phyloP scores from a whole-genome alignment of 2,329 filamentous ascomycete species.

The Elsinoe australis region DNA sequence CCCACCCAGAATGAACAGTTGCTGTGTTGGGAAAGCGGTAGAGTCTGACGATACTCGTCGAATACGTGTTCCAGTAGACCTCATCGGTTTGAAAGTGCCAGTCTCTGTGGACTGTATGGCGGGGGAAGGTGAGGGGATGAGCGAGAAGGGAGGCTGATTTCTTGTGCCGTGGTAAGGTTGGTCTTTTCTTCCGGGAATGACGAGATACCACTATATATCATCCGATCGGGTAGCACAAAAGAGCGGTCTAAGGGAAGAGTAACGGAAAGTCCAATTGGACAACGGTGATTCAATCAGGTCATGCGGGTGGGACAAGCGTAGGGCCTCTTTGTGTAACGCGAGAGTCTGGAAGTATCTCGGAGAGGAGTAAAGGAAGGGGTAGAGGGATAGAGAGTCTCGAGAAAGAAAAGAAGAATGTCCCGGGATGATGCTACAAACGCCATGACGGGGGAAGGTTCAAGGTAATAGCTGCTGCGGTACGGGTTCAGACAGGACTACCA shows the following conservation, averaged over 20 bases:
- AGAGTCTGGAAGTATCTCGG: background rate
- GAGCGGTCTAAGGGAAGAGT: conserved; percentile 4
- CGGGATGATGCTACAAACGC: conserved; percentile 11
- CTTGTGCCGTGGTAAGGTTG: conserved; percentile 7
- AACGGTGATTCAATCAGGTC: background rate
- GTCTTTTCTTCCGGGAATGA: conserved; percentile 2
- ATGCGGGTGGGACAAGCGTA: conserved; percentile 2
- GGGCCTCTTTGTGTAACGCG: conserved; percentile 2
- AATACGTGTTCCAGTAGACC: background rate
- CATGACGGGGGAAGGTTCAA: conserved; percentile 4
- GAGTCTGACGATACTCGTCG: conserved; percentile 21
- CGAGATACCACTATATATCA: conserved; percentile 6
- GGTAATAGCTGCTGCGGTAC: conserved; percentile 10
- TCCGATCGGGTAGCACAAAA: conserved; percentile 10
- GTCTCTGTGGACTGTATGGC: background rate
- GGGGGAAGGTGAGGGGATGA: background rate
- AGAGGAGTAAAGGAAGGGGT: background rate
- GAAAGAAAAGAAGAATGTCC: background rate
- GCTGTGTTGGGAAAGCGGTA: conserved; percentile 47
- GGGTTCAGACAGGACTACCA: conserved; percentile 6
- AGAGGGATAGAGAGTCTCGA: background rate
- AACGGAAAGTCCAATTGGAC: conserved; percentile 1
- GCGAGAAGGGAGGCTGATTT: background rate
- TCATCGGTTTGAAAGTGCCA: conserved; percentile 4
- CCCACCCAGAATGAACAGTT: conserved; percentile 51